A percentile compares a stretch with the other conserved stretches of the same genome.
phyloP scores from a whole-genome alignment of 169 alveolate species.

The Toxoplasma gondii region DNA sequence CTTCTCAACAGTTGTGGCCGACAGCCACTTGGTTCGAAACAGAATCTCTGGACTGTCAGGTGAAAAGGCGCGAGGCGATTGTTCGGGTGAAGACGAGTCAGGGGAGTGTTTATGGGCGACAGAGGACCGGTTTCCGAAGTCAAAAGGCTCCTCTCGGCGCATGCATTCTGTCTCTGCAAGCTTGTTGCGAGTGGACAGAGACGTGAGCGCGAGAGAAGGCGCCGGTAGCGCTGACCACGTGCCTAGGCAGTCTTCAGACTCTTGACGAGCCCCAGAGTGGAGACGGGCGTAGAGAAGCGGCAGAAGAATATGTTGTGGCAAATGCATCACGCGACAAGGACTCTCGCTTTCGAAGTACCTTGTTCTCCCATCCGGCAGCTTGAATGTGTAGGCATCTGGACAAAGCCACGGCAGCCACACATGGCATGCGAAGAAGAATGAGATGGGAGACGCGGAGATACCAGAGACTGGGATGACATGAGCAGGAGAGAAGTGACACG shows the following conservation, averaged over 20 bases:
- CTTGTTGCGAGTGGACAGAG: not conserved
- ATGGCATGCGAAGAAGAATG: constrained; percentile 4
- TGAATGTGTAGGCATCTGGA: constrained; percentile 56
- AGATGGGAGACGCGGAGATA: not conserved
- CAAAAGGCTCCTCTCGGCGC: too few species aligned
- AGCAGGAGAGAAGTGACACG: too few species aligned
- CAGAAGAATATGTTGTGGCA: constrained; percentile 83
- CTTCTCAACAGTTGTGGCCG: not conserved
- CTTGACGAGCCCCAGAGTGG: not conserved
- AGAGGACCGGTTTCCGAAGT: not conserved
- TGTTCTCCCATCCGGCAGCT: constrained; percentile 36
- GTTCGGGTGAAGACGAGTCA: not conserved
- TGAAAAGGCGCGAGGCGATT: not conserved
- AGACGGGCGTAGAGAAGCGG: constrained; percentile 67
- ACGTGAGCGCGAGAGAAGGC: not conserved
- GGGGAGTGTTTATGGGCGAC: not conserved
- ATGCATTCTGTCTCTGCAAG: not conserved
- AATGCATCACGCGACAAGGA: constrained; percentile 82
- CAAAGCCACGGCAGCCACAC: not conserved
- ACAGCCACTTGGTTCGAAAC: not conserved
- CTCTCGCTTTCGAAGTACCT: constrained; percentile 72
- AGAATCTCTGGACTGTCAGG: not conserved
- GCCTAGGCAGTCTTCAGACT: not conserved
- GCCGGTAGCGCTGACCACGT: not conserved
- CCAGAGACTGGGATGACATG: too few species aligned